phyloP scores from a whole-genome alignment of 2,329 filamentous ascomycete genomes.

The Cryphonectria naterciae region DNA sequence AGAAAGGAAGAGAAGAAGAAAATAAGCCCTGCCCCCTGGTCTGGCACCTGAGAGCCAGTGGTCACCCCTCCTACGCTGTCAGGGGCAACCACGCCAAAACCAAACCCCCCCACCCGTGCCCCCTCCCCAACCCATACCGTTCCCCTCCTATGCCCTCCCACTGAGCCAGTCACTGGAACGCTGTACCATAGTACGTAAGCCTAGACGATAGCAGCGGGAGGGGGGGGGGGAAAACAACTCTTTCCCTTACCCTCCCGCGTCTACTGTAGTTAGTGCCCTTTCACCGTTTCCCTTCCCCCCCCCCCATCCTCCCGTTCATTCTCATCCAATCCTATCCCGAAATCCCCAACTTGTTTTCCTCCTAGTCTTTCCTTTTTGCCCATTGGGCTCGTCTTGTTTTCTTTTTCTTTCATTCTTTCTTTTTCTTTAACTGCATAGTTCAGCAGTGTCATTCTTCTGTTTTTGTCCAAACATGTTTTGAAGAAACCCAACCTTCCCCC shows the following conservation, averaged over 20 bases:
- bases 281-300: neutral
- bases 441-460: neutral
- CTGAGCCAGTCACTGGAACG: neutral
- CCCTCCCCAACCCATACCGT: too few species aligned
- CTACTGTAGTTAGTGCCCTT: neutral
- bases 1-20: neutral
- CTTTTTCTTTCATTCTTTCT: neutral
- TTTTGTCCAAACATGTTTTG: neutral
- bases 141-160: neutral
- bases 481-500: too few species aligned
- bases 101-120: too few species aligned
- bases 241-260: neutral
- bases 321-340: conserved; percentile 6
- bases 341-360: too few species aligned
- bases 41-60: neutral
- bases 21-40: neutral
- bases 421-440: too few species aligned
- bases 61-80: neutral
- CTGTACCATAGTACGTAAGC: neutral
- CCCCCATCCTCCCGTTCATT: neutral
- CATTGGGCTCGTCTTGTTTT: neutral
- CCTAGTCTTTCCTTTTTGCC: neutral
- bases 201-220: neutral
- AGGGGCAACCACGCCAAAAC: conserved; percentile 9
- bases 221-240: neutral